These are phyloP conservation scores for Candida ficus DNA, from an alignment of 805 yeast genomes.

Conservation along the genomic window DNA sequence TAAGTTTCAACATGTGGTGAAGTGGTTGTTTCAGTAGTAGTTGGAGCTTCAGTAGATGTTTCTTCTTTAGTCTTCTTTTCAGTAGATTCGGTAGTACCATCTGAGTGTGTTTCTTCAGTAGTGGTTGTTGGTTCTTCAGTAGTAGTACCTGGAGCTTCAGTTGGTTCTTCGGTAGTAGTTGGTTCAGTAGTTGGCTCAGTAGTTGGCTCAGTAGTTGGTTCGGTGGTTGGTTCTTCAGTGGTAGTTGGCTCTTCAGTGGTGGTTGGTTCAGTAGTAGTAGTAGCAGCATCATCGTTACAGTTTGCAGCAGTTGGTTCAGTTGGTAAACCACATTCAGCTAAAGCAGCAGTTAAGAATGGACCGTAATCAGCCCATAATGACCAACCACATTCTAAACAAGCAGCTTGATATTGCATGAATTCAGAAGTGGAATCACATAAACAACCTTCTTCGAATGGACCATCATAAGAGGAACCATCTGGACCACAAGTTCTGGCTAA, in stretches of 20 bases:
- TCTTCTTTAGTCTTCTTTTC: too few relatives aligned
- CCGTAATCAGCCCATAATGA: constrained; percentile 8
- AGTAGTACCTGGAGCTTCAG: background rate
- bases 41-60: background rate
- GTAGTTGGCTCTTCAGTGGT: background rate
- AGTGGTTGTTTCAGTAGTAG: background rate
- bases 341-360: constrained; percentile 2
- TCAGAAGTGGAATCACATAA: constrained; percentile 5
- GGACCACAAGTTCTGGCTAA: constrained; percentile 6
- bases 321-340: constrained; percentile 7
- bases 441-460: constrained; percentile 8
- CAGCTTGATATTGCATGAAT: constrained; percentile 1
- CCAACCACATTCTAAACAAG: constrained; percentile 11
- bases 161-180: background rate
- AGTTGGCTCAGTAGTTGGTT: background rate
- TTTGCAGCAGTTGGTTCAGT: constrained; percentile 9
- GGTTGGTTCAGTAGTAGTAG: background rate
- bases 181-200: background rate
- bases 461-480: constrained; percentile 2
- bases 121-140: background rate
- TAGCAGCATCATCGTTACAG: background rate
- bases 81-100: too few relatives aligned
- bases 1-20: constrained; percentile 26
- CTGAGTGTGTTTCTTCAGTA: too few relatives aligned
- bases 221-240: background rate